These are phyloP conservation scores for Lachancea nothofagi DNA, from an alignment of 805 yeast species.

Conservation along the genomic window DNA sequence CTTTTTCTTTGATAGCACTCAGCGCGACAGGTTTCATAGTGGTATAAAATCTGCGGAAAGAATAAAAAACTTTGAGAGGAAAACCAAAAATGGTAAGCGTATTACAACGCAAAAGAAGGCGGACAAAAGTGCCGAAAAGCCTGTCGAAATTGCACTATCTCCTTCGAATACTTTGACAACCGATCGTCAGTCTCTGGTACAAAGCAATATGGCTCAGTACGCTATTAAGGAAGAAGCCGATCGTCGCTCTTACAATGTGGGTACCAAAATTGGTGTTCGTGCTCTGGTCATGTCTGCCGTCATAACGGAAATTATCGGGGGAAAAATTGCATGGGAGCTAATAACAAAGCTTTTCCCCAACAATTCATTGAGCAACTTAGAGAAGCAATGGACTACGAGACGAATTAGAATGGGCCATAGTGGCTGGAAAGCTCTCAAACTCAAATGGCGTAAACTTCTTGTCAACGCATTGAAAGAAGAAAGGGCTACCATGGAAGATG, in stretches of 20 bases:
- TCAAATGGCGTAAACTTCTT: slow-evolving; percentile 63
- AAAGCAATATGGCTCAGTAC: slow-evolving; percentile 3
- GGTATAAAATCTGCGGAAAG: slow-evolving; percentile 30
- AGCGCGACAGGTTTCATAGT: slow-evolving; percentile 27
- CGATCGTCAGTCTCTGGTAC: slow-evolving; percentile 1
- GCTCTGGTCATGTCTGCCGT: slow-evolving; percentile 59
- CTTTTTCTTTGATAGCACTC: slow-evolving; percentile 31
- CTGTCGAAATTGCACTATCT: not conserved
- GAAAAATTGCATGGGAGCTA: slow-evolving; percentile 60
- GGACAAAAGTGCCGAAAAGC: slow-evolving; percentile 2
- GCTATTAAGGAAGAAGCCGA: not conserved
- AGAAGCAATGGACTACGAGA: slow-evolving; percentile 58
- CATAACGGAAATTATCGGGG: slow-evolving; percentile 56
- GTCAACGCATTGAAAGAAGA: slow-evolving; percentile 54
- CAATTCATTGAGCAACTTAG: slow-evolving; percentile 40
- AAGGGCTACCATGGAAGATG: slow-evolving; percentile 42
- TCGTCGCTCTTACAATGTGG: slow-evolving; percentile 19
- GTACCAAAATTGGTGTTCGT: slow-evolving; percentile 43
- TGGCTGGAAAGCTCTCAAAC: slow-evolving; percentile 48
- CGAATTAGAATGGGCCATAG: slow-evolving; percentile 54
- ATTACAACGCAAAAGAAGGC: not conserved
- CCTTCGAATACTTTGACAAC: not conserved
- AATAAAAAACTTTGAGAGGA: slow-evolving; percentile 25
- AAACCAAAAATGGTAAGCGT: not conserved
- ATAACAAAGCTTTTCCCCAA: slow-evolving; percentile 46